Base-by-base conservation (phyloP, 108 stramenopile genomes). In the Cyclostephanos tholiformis region DNA sequence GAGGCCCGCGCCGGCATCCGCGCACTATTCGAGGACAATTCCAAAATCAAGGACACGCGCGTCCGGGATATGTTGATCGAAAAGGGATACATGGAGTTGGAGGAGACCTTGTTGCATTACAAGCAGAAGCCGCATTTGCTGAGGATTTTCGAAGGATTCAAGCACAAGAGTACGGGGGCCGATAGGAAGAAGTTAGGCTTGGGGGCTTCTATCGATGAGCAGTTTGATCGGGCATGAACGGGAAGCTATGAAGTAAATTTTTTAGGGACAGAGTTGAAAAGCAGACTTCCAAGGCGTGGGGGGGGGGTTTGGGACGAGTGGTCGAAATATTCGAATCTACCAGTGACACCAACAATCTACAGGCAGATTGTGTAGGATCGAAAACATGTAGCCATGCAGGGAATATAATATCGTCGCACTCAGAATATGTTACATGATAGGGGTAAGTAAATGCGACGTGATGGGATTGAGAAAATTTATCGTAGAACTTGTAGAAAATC, bases 91-190 rank as follows among this genome's bases (percentile, higher is more conserved):
- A 91, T 93, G 79, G 87, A 89, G 22, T 71, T 97, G 68, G 94
- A 97, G 78, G 92, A 93, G 71, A 91, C 90, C 26, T 69, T 97
- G 79, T 69, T 97, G 81, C 96, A 97, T 69, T 91, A 95, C 82
- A 97, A 95, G 74, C 96, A 97, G 74, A 90, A 89, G 72, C 56
- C 84, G 9, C 96, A 97, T 65, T 82, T 97, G 68, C 82, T 94
- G 86, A 82, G 86, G 59, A 83, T 85, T 56, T 84, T 97, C 43
- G 90, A 94, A 52, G 93, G 88, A 44, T 84, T 76, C 41, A 83
- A 87, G 69, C 84, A 80, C 30, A 68, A 77, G 35, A 73, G 63
- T 7, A 75, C 76, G 51, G 91, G 89, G 51, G 86, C 86, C 22
- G 81, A 84, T 51, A 82, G 91, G 53, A 92, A 92, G 76, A 87